Conservation (phyloP, 805 yeast species). For the Candida nanaspora region DNA sequence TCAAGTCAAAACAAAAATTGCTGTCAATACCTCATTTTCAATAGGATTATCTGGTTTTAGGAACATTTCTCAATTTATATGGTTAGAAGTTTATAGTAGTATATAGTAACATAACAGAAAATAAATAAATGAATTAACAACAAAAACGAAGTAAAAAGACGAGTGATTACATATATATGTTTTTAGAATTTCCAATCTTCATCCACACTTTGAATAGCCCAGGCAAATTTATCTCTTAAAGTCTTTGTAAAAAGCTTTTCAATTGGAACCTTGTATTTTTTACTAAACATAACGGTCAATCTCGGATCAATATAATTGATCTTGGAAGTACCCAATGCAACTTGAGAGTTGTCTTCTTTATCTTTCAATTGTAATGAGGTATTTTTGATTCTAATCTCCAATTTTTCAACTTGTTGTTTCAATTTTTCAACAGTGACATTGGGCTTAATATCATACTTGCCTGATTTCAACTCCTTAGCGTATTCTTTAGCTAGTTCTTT, state of each 20-base stretch:
- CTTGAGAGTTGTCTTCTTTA: slow-evolving; percentile 90
- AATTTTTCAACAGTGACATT: slow-evolving; percentile 61
- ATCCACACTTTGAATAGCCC: slow-evolving; percentile 93
- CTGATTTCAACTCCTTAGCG: slow-evolving; percentile 49
- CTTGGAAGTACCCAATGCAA: slow-evolving; percentile 88
- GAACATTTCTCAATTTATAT: too few species aligned
- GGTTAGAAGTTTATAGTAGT: too few species aligned
- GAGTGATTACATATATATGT: too few species aligned
- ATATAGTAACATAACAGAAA: too few species aligned
- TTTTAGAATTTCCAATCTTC: slow-evolving; percentile 74
- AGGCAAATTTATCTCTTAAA: slow-evolving; percentile 81
- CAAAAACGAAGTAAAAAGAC: not conserved
- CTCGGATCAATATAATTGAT: slow-evolving; percentile 95
- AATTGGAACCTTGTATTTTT: slow-evolving; percentile 80
- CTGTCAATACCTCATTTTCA: too few species aligned
- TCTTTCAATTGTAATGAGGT: slow-evolving; percentile 76
- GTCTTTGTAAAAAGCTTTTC: slow-evolving; percentile 91
- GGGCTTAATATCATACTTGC: slow-evolving; percentile 48
- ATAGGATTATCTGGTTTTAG: too few species aligned
- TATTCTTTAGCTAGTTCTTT: slow-evolving; percentile 45
- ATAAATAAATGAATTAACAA: not conserved
- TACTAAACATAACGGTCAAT: slow-evolving; percentile 80
- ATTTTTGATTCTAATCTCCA: slow-evolving; percentile 64
- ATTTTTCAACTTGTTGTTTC: slow-evolving; percentile 58
- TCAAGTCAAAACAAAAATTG: too few species aligned